Percentiles rank a stretch among this genome's conserved stretches.
Conservation (phyloP, 352 stramenopile species). For the Phytophthora palmivora region DNA sequence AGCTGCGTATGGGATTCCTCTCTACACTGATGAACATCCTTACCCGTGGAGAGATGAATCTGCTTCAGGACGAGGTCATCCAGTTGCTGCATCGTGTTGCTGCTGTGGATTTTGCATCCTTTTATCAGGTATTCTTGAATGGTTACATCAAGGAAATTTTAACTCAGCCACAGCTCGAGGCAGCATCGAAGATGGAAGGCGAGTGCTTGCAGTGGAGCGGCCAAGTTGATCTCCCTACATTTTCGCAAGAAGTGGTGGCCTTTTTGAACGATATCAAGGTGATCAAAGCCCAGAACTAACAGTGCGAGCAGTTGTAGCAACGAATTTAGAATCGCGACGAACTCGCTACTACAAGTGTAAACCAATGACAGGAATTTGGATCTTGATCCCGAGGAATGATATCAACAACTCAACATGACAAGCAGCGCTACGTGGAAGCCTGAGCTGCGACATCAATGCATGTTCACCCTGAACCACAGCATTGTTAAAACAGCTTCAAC, state of each 20-base stretch:
- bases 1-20: constrained; percentile 80
- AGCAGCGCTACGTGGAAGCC: no score
- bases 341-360: neutral
- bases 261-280: constrained; percentile 85
- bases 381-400: neutral
- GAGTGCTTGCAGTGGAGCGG: constrained; percentile 78
- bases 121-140: constrained; percentile 75
- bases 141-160: constrained; percentile 74
- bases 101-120: constrained; percentile 76
- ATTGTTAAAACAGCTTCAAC: neutral
- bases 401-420: neutral
- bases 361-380: neutral
- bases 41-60: constrained; percentile 79
- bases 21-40: constrained; percentile 83
- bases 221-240: constrained; percentile 78
- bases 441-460: constrained; percentile 5
- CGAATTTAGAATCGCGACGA: constrained; percentile 20
- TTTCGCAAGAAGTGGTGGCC: constrained; percentile 68
- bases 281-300: constrained; percentile 69
- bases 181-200: constrained; percentile 56
- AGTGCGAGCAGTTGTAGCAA: neutral
- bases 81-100: constrained; percentile 74
- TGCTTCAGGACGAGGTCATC: constrained; percentile 82
- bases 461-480: constrained; percentile 16
- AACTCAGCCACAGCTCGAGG: constrained; percentile 54